Percentiles rank a stretch among this genome's conserved stretches.
phyloP scores from a whole-genome alignment of 2,329 filamentous ascomycete species.

The Colletotrichum sp. region DNA sequence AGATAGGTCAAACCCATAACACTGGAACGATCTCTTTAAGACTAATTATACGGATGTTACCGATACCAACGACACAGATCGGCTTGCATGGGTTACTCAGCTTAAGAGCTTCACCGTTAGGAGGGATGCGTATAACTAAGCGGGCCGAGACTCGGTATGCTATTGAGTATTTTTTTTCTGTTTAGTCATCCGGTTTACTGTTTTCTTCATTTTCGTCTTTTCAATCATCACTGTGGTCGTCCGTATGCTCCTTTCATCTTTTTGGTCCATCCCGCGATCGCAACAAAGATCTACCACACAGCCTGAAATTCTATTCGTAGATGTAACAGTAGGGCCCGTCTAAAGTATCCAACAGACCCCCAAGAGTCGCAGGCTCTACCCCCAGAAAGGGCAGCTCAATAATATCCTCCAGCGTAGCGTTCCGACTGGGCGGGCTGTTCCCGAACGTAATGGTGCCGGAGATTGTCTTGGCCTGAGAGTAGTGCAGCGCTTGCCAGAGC shows the following conservation, averaged over 20 bases:
- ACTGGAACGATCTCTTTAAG: accelerated
- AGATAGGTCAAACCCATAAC: background rate
- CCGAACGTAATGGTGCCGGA: conserved; percentile 11
- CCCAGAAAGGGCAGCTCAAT: conserved; percentile 14
- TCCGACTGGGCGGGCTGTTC: conserved; percentile 16
- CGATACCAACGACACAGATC: background rate
- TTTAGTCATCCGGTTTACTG: background rate
- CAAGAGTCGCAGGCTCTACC: conserved; percentile 22
- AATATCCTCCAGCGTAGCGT: conserved; percentile 9
- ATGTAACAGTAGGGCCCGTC: conserved; percentile 32
- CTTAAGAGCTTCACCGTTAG: background rate
- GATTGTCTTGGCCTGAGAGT: background rate
- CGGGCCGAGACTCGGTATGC: background rate
- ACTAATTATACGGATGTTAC: background rate
- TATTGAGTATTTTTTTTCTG: background rate
- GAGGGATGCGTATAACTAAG: background rate
- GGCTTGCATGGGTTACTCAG: accelerated
- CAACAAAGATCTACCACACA: background rate
- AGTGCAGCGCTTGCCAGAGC: conserved; percentile 16
- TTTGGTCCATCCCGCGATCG: background rate
- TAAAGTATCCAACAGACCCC: conserved; percentile 28
- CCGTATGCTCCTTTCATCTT: accelerated
- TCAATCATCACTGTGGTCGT: accelerated
- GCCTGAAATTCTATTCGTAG: conserved; percentile 3
- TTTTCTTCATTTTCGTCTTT: background rate